A percentile compares a stretch with the other conserved stretches of the same genome.
Conservation (phyloP, 495 filamentous ascomycete species). For the Parachaetomium inaequale region DNA sequence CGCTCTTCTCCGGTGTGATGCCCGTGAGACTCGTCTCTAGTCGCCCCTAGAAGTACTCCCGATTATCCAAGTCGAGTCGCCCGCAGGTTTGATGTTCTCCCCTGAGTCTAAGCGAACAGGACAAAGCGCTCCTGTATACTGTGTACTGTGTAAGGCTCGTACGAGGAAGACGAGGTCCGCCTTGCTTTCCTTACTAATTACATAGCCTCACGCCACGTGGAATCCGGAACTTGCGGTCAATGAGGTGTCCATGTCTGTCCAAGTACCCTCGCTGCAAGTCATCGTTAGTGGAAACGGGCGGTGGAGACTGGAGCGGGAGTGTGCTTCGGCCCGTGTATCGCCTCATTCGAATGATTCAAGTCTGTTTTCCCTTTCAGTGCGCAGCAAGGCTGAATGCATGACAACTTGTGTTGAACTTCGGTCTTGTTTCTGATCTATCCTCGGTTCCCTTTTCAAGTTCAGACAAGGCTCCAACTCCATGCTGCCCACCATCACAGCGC, state of each 20-base stretch:
- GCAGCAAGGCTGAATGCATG: conserved; percentile 2
- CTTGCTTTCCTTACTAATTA: not conserved
- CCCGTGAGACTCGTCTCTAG: not conserved
- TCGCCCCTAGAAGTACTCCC: not conserved
- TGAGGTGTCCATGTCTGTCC: not conserved
- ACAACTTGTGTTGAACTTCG: not conserved
- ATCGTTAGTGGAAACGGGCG: conserved; percentile 7
- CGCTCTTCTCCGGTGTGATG: not conserved
- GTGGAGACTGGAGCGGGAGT: conserved; percentile 5
- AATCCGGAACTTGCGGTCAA: conserved; percentile 2
- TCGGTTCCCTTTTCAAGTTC: not conserved
- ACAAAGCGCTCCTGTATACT: not conserved
- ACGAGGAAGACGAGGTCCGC: not conserved
- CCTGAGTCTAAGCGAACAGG: conserved; percentile 11
- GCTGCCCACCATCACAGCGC: too few species aligned
- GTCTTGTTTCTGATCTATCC: not conserved
- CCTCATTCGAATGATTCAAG: conserved; percentile 11
- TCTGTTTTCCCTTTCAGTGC: not conserved
- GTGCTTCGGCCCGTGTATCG: conserved; percentile 18
- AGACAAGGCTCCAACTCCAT: not conserved
- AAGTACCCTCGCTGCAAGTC: conserved; percentile 7
- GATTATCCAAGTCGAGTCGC: conserved; percentile 1
- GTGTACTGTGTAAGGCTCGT: not conserved
- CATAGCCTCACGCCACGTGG: conserved; percentile 6
- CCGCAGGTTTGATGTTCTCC: conserved; percentile 18